Evolutionary conservation across 208 protist genomes (phyloP).

Genomic region (Acanthamoeba sp.): DNA sequence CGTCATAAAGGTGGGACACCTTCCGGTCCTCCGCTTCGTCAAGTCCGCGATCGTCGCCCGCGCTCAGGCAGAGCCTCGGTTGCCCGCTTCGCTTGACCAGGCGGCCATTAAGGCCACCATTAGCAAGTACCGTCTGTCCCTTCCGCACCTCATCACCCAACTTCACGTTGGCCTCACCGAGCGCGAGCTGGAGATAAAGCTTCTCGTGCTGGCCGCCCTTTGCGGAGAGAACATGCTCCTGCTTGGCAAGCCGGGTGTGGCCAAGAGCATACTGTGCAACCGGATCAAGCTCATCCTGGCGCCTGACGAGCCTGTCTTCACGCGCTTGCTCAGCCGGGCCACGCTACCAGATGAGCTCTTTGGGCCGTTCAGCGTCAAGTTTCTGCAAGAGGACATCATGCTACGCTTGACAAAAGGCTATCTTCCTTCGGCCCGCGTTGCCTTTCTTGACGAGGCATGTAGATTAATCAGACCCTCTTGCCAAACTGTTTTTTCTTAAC

Average conservation of each 20-base stretch:
- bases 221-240: neutral
- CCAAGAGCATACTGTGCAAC: neutral
- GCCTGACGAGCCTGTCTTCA: neutral
- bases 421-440: neutral
- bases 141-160: too few relatives aligned
- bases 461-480: too few relatives aligned
- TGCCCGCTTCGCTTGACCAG: too few relatives aligned
- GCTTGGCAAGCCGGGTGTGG: neutral
- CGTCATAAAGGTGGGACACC: too few relatives aligned
- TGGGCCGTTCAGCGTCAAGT: neutral
- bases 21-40: too few relatives aligned
- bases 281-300: neutral
- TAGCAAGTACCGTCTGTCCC: too few relatives aligned
- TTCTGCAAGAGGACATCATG: neutral
- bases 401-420: neutral
- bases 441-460: neutral
- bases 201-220: neutral
- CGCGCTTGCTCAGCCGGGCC: neutral
- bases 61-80: too few relatives aligned
- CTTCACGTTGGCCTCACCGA: too few relatives aligned
- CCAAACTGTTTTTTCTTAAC: too few relatives aligned
- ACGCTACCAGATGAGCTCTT: neutral
- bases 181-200: too few relatives aligned
- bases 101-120: too few relatives aligned
- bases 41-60: too few relatives aligned